Conservation (phyloP, 2,329 filamentous ascomycete species). For the Claviceps fusiformis region DNA sequence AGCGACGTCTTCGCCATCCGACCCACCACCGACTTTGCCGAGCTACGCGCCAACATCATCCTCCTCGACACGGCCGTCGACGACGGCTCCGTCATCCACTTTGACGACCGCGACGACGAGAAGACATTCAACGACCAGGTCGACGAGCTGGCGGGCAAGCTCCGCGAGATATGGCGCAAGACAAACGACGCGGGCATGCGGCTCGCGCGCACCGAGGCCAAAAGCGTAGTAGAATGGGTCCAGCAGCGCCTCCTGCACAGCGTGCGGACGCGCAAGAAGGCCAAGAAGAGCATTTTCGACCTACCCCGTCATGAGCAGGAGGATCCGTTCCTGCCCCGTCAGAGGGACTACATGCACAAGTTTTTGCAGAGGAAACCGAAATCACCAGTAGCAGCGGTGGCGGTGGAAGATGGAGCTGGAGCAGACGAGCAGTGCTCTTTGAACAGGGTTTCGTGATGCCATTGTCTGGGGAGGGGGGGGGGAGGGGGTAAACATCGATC, state of each 20-base stretch:
- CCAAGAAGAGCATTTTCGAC: conserved; percentile 39
- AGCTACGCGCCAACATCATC: conserved; percentile 49
- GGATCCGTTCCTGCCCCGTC: conserved; percentile 26
- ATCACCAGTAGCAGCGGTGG: not conserved
- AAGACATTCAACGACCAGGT: conserved; percentile 54
- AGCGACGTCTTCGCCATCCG: conserved; percentile 37
- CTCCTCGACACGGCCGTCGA: conserved; percentile 68
- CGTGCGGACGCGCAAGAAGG: conserved; percentile 50
- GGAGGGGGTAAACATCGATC: too few species aligned
- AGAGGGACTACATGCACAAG: conserved; percentile 36
- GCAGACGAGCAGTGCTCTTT: not conserved
- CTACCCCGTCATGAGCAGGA: conserved; percentile 17
- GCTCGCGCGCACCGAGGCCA: conserved; percentile 61
- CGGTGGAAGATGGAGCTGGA: not conserved
- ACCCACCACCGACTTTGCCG: conserved; percentile 50
- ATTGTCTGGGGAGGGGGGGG: too few species aligned
- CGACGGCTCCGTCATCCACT: conserved; percentile 29
- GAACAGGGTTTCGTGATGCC: too few species aligned
- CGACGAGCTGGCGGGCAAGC: conserved; percentile 47
- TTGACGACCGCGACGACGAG: conserved; percentile 19
- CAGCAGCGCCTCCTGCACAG: conserved; percentile 57
- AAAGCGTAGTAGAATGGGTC: conserved; percentile 62
- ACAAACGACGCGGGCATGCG: conserved; percentile 66
- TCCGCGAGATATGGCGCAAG: conserved; percentile 43
- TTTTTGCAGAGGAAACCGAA: conserved; percentile 24